Base-by-base conservation (phyloP, 2,329 filamentous ascomycete species). In the Chaetomiaceae sp. region DNA sequence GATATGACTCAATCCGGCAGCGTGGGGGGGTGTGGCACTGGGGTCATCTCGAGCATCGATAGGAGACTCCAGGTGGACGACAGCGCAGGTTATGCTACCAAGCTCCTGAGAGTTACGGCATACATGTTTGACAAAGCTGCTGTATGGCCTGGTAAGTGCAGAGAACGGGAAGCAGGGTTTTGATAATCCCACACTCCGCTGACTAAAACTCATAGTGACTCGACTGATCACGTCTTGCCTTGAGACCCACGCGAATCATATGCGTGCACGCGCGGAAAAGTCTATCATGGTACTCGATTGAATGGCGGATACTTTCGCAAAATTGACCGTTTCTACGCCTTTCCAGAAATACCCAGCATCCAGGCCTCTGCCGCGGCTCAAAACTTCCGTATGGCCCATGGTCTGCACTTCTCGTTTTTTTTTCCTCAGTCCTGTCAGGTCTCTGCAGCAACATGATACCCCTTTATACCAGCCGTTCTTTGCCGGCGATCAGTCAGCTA, bases 71-170 rank as follows among this genome's bases (percentile, higher is more conserved):
- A 76, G 48, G 77, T 80, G 64, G 75, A 78, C 63, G 78, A 82
- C 53, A 75, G 85, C 64, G 83, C 82, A 51, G 90, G 92, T 32
- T 94, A 89, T 67, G 90, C 89, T 23, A 86, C 87, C 57, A 94
- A 91, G 73, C 84, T 96, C 43, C 73, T 96, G 63, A 81, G 88
- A 64, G 80, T 94, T 50, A 94, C 89, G 58, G 89, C 90, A 43
- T 87, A 89, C 71, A 87, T 95, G 79, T 78, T 97, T 58, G 87
- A 91, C 61, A 90, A 90, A 71, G 87, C 89, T 58, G 87, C 89
- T 59, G 89, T 96, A 25, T 99, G 94, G 92, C 91, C 91, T 68
- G 86, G 88, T 91, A 74, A 77, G 51, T 53, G 13, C 20, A n/a
- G n/a, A n/a, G n/a, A n/a, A n/a, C n/a, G n/a, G n/a, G n/a, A n/a